Conservation (phyloP, 257 asterid genomes). For the Gynochthodes officinalis region DNA sequence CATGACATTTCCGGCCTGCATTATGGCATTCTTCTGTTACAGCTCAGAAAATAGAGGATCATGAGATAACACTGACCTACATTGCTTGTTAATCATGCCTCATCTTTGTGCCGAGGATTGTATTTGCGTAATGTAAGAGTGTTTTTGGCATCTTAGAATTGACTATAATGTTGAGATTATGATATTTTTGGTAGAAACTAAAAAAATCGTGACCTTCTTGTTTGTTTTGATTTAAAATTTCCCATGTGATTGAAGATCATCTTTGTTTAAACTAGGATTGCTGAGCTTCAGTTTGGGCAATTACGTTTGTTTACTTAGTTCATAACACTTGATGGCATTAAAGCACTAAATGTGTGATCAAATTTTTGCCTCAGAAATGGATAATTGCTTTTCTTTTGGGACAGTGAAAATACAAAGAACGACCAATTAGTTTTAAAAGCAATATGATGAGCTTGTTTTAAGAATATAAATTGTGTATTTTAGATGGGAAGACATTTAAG, state of each 20-base stretch:
- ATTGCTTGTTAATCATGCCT: neutral
- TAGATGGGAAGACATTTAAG: constrained; percentile 90
- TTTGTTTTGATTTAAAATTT: neutral
- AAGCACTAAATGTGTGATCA: neutral
- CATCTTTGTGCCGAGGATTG: neutral
- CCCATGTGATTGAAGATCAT: neutral
- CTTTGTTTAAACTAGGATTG: neutral
- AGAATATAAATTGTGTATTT: neutral
- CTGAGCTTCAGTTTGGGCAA: neutral
- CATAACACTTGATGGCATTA: neutral
- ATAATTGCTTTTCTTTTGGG: neutral
- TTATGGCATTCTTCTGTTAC: neutral
- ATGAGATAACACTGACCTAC: neutral
- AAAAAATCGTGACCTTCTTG: neutral
- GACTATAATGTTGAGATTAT: neutral
- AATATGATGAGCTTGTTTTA: neutral
- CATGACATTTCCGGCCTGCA: neutral
- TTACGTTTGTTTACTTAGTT: neutral
- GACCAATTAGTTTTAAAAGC: no score
- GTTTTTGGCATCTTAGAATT: neutral
- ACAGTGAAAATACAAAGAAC: no score
- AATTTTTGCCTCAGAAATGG: neutral
- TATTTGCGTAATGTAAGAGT: neutral
- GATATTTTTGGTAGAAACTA: neutral
- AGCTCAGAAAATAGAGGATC: neutral